Evolutionary conservation across 192 early-diverging fungal species (phyloP).

Genomic region (Linnemannia elongata): DNA sequence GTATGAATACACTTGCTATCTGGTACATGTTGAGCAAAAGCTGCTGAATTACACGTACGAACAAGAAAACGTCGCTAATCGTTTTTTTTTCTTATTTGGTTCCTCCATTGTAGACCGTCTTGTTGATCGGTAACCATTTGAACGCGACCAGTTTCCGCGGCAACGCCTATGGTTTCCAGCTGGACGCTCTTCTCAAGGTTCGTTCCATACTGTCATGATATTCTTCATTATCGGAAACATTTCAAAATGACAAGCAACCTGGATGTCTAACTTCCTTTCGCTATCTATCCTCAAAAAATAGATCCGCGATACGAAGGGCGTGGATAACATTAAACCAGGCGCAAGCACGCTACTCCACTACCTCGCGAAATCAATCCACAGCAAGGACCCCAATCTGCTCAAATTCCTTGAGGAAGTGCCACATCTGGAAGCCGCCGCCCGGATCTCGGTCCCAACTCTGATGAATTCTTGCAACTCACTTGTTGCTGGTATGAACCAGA

Average conservation of each 20-base stretch:
- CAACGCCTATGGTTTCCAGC: constrained; percentile 69
- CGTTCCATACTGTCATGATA: neutral
- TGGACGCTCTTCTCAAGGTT: constrained; percentile 70
- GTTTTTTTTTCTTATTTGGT: neutral
- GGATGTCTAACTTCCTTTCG: neutral
- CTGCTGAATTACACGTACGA: no score
- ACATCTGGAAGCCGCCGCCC: constrained; percentile 65
- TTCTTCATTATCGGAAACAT: neutral
- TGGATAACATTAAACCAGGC: constrained; percentile 58
- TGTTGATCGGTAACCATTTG: constrained; percentile 69
- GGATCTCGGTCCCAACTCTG: constrained; percentile 63
- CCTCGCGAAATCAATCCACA: constrained; percentile 60
- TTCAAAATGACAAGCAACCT: neutral
- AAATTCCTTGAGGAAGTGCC: constrained; percentile 66
- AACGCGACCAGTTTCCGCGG: constrained; percentile 69
- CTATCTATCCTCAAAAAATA: constrained; percentile 6
- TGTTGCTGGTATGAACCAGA: constrained; percentile 53
- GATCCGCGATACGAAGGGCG: constrained; percentile 69
- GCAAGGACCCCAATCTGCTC: constrained; percentile 56
- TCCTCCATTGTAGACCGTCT: constrained; percentile 55
- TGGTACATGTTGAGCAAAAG: no score
- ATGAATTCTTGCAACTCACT: constrained; percentile 65
- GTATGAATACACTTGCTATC: constrained; percentile 27
- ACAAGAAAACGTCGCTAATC: neutral
- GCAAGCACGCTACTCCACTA: constrained; percentile 68